Base-by-base conservation (phyloP, 1,284 basidiomycete genomes). In the Uromyces viciae-fabae region DNA sequence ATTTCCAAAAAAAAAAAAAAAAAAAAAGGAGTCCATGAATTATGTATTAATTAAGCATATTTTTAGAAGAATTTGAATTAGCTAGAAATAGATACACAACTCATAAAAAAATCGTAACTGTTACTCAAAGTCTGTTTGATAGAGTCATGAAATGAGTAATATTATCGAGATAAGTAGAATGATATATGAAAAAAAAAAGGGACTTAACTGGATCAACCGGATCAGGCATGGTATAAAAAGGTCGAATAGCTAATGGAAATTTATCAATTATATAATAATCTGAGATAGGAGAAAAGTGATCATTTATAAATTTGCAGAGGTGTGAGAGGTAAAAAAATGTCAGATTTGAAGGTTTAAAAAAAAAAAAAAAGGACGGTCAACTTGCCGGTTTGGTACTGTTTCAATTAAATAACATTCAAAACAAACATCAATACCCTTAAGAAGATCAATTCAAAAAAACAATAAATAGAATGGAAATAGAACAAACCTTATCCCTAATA, bases 171-270 rank as follows among this genome's bases (percentile, higher is more conserved):
- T 19, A 38, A 36, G 19, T 31, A 17, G n/a, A 28, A 3, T 36
- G n/a, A n/a, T n/a, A 58, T 3, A 58, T 19, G 17, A 40, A 42
- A n/a, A 38, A 9, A 40, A 2, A 4, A 33, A 5, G 49, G 40
- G 3, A 86, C 91, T 84, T 84, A 78, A 94, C 93, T 11, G 93
- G 91, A 87, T 97, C 91, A 82, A 90, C 88, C 31, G 95, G 90
- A 88, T 97, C 94, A 81, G 94, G 93, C 95, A 98, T 98, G 54
- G 95, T 98, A 88, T 99, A 99, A 89, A 99, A 99, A 2, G 97
- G 96, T 82, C 96, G 92, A 79, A 97, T 90, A 40, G 89, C 92
- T 85, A 94, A 89, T 2, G 95, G 95, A 89, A 98, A 98, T 87
- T 97, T 98, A 89, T 98, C 95, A 83, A 98, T 91, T 86, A 98